These are phyloP conservation scores for Apiospora malaysiana DNA, from an alignment of 2,329 filamentous ascomycete genomes.

Conservation along the genomic window DNA sequence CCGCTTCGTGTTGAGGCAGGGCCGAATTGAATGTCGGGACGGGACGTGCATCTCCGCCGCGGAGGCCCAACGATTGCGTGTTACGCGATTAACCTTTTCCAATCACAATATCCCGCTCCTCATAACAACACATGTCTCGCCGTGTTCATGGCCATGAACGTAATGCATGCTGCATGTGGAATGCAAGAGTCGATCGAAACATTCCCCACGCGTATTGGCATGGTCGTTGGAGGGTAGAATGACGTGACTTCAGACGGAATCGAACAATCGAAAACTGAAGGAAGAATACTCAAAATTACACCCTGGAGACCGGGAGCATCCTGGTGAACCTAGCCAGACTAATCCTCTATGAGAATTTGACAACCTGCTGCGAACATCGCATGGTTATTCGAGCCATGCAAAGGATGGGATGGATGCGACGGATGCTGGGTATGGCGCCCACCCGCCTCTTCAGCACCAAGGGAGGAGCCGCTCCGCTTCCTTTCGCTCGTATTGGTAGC, in stretches of 20 bases:
- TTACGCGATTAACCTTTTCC: background rate
- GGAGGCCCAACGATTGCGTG: background rate
- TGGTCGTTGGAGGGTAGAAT: background rate
- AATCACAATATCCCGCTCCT: background rate
- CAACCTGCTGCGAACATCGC: background rate
- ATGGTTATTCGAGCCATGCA: background rate
- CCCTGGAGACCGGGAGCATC: background rate
- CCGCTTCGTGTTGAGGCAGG: background rate
- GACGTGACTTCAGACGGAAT: background rate
- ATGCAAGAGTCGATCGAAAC: background rate
- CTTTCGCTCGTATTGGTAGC: background rate
- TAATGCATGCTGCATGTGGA: background rate
- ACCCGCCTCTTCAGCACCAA: background rate
- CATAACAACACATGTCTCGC: background rate
- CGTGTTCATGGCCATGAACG: background rate
- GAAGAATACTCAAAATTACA: background rate
- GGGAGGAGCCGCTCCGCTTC: background rate
- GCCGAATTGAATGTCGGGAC: background rate
- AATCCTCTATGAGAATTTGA: background rate
- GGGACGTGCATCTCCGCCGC: slow-evolving; percentile 10
- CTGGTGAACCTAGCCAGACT: background rate
- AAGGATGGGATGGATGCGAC: background rate
- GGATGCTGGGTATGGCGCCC: background rate
- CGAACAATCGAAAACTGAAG: background rate
- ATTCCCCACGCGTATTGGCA: background rate